Conservation (phyloP, 179 eudicot species). For the Carnegiea gigantea region DNA sequence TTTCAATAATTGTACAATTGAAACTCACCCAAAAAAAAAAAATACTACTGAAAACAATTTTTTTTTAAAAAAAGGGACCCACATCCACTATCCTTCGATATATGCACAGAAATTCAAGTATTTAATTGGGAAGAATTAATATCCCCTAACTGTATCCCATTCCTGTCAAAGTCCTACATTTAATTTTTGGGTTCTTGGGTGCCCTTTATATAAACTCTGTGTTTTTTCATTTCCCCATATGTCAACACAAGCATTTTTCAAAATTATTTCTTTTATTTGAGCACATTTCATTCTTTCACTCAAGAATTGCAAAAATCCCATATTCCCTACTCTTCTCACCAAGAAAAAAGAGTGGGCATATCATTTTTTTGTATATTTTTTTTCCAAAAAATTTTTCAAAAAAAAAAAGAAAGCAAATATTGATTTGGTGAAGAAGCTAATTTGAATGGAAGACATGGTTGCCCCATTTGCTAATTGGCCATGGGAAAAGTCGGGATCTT, state of each 20-base stretch:
- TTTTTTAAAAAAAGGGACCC: neutral
- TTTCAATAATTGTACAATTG: no score
- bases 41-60: no score
- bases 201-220: neutral
- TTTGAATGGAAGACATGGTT: conserved; percentile 21
- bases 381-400: neutral
- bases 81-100: neutral
- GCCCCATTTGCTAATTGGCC: conserved; percentile 72
- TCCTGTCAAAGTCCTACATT: neutral
- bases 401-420: neutral
- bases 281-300: neutral
- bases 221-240: neutral
- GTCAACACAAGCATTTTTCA: neutral
- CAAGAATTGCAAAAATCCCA: neutral
- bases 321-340: neutral
- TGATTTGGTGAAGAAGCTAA: neutral
- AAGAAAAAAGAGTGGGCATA: neutral
- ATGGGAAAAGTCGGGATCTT: conserved; percentile 64
- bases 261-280: neutral
- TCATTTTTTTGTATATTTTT: neutral
- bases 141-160: conserved; percentile 1
- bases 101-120: neutral
- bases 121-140: neutral
- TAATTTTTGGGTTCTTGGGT: neutral
- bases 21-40: no score